These are phyloP conservation scores for Alectoria sarmentosa DNA, from an alignment of 495 filamentous ascomycete genomes.

Conservation along the genomic window DNA sequence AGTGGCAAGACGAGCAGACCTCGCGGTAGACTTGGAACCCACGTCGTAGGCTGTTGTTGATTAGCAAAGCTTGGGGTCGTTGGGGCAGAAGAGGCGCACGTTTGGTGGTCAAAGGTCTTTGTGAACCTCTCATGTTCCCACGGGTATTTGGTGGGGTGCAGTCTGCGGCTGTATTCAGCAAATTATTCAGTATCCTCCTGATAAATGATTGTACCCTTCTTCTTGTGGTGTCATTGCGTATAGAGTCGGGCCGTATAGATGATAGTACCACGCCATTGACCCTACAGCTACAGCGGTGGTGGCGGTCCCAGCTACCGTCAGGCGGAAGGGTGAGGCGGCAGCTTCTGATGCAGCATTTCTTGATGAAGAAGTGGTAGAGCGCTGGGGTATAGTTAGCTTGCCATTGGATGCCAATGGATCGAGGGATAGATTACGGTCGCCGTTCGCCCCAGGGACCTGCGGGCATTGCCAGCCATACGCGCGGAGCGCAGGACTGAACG, in stretches of 20 bases:
- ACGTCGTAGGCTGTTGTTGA: slow-evolving; percentile 72
- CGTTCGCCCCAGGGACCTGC: slow-evolving; percentile 43
- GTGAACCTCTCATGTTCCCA: slow-evolving; percentile 88
- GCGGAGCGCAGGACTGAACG: slow-evolving; percentile 73
- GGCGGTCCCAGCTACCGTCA: slow-evolving; percentile 74
- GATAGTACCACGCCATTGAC: slow-evolving; percentile 90
- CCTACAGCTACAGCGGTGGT: slow-evolving; percentile 80
- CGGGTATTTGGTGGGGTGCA: slow-evolving; percentile 87
- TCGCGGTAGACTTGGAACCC: slow-evolving; percentile 99
- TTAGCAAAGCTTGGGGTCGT: not conserved
- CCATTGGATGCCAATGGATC: slow-evolving; percentile 30
- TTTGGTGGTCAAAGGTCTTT: slow-evolving; percentile 94
- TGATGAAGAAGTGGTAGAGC: slow-evolving; percentile 32
- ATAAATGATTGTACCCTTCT: slow-evolving; percentile 70
- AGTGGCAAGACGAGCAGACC: slow-evolving; percentile 97
- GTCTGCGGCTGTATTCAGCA: slow-evolving; percentile 42
- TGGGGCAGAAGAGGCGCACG: slow-evolving; percentile 53
- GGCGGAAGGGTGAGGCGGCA: slow-evolving; percentile 46
- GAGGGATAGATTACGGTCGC: slow-evolving; percentile 40
- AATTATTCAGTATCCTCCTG: rapidly evolving
- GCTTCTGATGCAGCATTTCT: slow-evolving; percentile 43
- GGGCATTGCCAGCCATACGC: slow-evolving; percentile 65
- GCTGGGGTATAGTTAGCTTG: slow-evolving; percentile 13
- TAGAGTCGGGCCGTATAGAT: slow-evolving; percentile 75
- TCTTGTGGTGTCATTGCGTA: slow-evolving; percentile 89